Evolutionary conservation across 1,284 basidiomycete genomes (phyloP), one percentile per base, ranked within the genome.

Genomic region (Gomphus sp.): DNA sequence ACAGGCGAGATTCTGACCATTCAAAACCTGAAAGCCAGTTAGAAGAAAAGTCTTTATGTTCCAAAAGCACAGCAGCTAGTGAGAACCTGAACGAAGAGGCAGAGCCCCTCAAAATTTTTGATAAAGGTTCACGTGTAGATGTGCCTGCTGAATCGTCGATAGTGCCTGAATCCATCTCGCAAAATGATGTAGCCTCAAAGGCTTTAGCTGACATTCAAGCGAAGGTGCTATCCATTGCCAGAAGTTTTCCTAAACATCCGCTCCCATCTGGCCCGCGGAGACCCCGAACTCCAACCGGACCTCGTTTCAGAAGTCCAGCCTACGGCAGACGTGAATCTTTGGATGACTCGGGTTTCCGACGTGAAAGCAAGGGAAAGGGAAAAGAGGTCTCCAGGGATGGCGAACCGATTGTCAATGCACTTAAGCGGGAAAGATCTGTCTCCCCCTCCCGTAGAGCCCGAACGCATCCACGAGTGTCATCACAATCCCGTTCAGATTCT

Each of bases 261-360:
- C 57, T 39, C 14, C 50, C 57, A 10, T 22, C 18, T n/a, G 41
- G 37, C 28, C 50, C 57, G 18, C 36, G 48, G 9, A 25, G 37
- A 22, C 50, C 49, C 14, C 18, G 52, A n/a, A 52, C 57, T 18
- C 57, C 57, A 22, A 58, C 50, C 28, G 57, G 49, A 14, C 57
- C 57, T 53, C 49, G 48, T 11, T 12, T 33, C 28, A 52, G 49
- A 58, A 58, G 50, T 14, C 57, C 57, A 37, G 49, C 25, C 8
- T 36, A 33, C 25, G 36, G 47, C 33, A 39, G 18, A 53, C 37
- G 41, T 12, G 41, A 45, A 8, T 34, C 8, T 44, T 22, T 33
- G 43, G 39, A 25, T 14, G 37, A 39, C 28, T 14, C 16, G 5
- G 16, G 16, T 5, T n/a, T 43, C 2, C 52, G 45, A 44, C 34